Base-by-base conservation (phyloP, 768 basidiomycete genomes). In the Suillus fuscotomentosus region DNA sequence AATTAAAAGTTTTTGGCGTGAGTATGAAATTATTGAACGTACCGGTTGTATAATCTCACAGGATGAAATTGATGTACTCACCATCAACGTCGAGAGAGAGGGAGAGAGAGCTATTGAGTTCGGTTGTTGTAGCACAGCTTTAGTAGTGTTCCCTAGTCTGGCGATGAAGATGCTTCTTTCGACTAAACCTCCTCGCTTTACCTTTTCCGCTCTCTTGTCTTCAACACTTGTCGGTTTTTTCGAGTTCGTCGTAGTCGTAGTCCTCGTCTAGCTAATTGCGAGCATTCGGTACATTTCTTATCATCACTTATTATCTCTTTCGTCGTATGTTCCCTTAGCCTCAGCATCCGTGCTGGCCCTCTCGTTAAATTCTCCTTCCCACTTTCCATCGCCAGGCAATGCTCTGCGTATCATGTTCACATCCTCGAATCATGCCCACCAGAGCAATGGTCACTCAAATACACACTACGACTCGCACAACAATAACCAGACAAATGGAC, bases 351-450 rank as follows among this genome's bases (percentile, higher is more conserved):
- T 60, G 41, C 63, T 69, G 48, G 24, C 61, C 62, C 57, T 64
- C 65, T 63, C 63, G 54, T 57, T 75, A 72, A 63, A 61, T 67
- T 63, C 56, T 62, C 56, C 60, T 34, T 50, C 59, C 65, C 61
- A 17, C 60, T 51, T 59, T 20, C 53, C 60, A 62, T 59, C 63
- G 39, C 67, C 67, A 72, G 76, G 73, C 75, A 66, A 76, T 76
- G 75, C 75, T 65, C 76, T 63, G 57, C 65, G 73, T 76, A 65
- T 70, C 66, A 76, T 76, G 76, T 75, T 76, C 71, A 69, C 62
- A 61, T 65, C 73, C 68, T 60, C 75, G 66, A 70, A 69, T 67
- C 67, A 78, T 76, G 76, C 64, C 66, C 36, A 54, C 66, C 72
- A 73, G 69, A 70, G 65, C 66, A 67, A 55, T 27, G 62, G 61